Base-by-base conservation (phyloP, 23 red algal genomes). In the Agarophyton chilense region DNA sequence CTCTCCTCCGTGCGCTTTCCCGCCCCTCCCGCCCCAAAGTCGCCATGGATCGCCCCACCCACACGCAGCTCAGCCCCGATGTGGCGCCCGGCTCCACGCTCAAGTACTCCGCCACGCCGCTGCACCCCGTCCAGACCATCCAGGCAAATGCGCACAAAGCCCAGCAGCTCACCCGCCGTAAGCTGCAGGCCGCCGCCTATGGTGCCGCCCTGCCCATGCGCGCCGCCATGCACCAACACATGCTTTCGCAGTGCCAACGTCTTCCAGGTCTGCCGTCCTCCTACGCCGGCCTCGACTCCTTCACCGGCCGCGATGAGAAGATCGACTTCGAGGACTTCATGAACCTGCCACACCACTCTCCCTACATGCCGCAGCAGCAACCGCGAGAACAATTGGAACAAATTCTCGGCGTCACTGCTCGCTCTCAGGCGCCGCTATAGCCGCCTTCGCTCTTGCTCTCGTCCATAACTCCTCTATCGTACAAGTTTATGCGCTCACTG, bases 271-370 rank as follows among this genome's bases (percentile, higher is more conserved):
- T 96, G 17, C 80, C 80, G 11, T 92, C 94, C n/a, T 51, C 81
- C 4, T 66, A 83, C 51, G 70, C 83, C 55, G 88, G 63, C 5
- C 82, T 96, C n/a, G 94, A 96, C 32, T 76, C 79, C 35, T 72
- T 92, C 40, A 77, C 83, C 8, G 83, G 83, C 24, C 81, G 79
- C 21, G 94, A 96, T 57, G 74, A 81, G 54, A 81, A 60, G 39
- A 90, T 96, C 50, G 86, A 79, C 51, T 96, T 92, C 89, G 88
- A 88, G 45, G 94, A 96, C 72, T 82, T 92, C 24, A 62, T 92
- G 44, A 77, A 90, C 71, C 19, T 90, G 50, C 81, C 81, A 17
- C 57, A 71, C 8, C 10, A 90, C 18, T 61, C 41, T 10, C 86
- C 86, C 10, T 51, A 90, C 32, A 67, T 79, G 70, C 86, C 86